A percentile compares a stretch with the other conserved stretches of the same genome.
phyloP scores from a whole-genome alignment of 345 rosid species.

The Salix exigua region DNA sequence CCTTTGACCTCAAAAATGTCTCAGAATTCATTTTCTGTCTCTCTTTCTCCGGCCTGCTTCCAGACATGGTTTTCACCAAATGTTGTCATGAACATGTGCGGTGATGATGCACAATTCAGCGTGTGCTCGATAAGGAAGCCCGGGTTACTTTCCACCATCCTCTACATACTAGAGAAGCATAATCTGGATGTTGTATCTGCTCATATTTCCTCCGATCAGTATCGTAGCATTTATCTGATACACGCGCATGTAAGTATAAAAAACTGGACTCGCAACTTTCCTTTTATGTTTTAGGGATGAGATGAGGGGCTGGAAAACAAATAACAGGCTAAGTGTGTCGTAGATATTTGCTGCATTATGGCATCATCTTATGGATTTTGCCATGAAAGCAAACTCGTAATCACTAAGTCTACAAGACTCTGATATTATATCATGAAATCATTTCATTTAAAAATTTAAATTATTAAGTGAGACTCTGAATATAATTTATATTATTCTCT shows the following conservation, averaged over 20 bases:
- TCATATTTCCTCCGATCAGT: conserved; percentile 39
- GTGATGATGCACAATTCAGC: conserved; percentile 44
- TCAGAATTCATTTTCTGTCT: conserved; percentile 9
- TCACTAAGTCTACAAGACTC: fast-evolving
- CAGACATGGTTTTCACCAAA: conserved; percentile 55
- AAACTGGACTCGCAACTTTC: not conserved
- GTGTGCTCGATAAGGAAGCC: conserved; percentile 41
- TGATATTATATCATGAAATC: no score
- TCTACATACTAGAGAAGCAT: conserved; percentile 45
- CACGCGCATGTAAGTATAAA: conserved; percentile 33
- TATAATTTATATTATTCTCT: no score
- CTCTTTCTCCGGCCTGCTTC: conserved; percentile 25
- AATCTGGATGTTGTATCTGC: conserved; percentile 47
- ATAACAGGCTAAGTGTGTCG: not conserved
- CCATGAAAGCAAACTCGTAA: no score
- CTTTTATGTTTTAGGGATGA: not conserved
- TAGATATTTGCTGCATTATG: no score
- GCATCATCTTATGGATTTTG: no score
- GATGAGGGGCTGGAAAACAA: not conserved
- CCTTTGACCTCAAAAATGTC: not conserved
- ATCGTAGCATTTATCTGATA: conserved; percentile 37
- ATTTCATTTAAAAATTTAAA: no score
- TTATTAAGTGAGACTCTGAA: fast-evolving
- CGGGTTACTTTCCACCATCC: conserved; percentile 37
- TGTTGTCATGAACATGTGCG: conserved; percentile 45